phyloP scores from a whole-genome alignment of 2,329 filamentous ascomycete species.

The Fusarium sp. region DNA sequence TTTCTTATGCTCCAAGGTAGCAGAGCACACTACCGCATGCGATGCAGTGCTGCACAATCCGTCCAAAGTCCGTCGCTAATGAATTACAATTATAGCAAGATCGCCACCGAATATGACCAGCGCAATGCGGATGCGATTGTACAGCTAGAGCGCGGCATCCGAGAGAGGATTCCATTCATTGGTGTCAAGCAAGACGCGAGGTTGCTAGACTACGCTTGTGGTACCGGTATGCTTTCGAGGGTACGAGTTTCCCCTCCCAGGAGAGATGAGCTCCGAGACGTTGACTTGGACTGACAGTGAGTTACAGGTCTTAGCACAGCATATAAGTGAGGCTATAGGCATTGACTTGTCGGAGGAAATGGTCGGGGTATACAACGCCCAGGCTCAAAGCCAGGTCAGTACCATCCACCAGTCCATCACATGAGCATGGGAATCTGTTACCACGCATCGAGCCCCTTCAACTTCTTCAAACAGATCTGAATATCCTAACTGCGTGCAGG shows the following conservation, averaged over 20 bases:
- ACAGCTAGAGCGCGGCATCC: constrained; percentile 63
- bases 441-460: background rate
- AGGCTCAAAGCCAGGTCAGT: constrained; percentile 61
- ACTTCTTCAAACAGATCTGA: background rate
- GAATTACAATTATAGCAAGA: constrained; percentile 36
- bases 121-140: constrained; percentile 62
- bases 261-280: background rate
- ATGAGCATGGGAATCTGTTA: background rate
- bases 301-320: constrained; percentile 33
- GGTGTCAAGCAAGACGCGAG: constrained; percentile 59
- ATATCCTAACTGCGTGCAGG: constrained; percentile 21
- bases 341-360: constrained; percentile 77
- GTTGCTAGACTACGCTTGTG: constrained; percentile 80
- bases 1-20: constrained; percentile 11
- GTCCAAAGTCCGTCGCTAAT: constrained; percentile 24
- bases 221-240: constrained; percentile 71
- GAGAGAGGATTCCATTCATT: constrained; percentile 65
- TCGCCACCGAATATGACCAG: constrained; percentile 53
- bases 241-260: constrained; percentile 50
- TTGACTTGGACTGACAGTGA: background rate
- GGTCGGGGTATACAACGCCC: constrained; percentile 71
- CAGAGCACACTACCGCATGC: background rate
- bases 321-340: constrained; percentile 65
- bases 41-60: background rate
- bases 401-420: background rate